These are phyloP conservation scores for Arctostaphylos glauca DNA, from an alignment of 148 eudicot genomes.

Conservation along the genomic window DNA sequence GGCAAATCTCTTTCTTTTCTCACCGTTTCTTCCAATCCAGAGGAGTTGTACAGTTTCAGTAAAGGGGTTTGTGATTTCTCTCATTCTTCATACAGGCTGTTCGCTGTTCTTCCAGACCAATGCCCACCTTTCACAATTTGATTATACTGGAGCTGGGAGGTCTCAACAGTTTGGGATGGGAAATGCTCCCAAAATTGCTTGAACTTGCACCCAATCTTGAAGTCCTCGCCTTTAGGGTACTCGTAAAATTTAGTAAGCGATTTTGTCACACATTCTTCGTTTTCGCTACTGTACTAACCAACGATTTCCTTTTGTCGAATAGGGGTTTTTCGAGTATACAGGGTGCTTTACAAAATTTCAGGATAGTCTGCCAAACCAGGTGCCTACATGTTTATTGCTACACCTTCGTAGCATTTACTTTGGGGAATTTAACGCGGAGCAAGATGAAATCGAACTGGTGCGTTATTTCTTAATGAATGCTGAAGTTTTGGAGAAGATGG, in stretches of 20 bases:
- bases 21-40: not conserved
- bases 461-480: not conserved
- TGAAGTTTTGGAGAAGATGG: not conserved
- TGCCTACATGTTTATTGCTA: not conserved
- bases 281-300: not conserved
- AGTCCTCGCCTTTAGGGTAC: not conserved
- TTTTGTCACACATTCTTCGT: not conserved
- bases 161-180: not conserved
- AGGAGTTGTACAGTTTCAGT: not conserved
- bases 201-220: constrained; percentile 1
- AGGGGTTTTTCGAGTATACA: not conserved
- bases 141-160: too few relatives aligned
- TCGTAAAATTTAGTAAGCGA: not conserved
- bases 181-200: not conserved
- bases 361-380: not conserved
- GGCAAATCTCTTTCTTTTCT: too few relatives aligned
- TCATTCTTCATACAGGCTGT: not conserved
- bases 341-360: not conserved
- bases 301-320: not conserved
- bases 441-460: not conserved
- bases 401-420: not conserved
- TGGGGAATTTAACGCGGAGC: constrained; percentile 3
- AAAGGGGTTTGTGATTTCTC: not conserved
- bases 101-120: too few relatives aligned
- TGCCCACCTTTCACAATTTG: too few relatives aligned